Base-by-base conservation (phyloP, 2,329 filamentous ascomycete species). In the Ilyonectria sp. region DNA sequence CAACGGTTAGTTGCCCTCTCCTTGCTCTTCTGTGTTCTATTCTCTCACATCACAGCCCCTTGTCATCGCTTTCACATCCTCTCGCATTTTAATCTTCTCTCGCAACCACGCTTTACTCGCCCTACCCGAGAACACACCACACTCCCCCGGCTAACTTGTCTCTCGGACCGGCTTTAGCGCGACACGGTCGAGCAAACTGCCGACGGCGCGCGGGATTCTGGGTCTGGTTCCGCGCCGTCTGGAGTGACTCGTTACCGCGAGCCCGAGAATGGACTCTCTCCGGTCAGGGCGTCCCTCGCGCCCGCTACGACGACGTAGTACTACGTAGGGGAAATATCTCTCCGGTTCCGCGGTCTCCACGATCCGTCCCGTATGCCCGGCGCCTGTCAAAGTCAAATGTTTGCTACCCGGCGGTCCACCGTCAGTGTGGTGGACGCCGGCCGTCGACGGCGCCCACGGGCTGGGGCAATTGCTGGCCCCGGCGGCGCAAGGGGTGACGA, bases 121-220 rank as follows among this genome's bases (percentile, higher is more conserved):
- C 17, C 49, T 26, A 26, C 19, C 10, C 50, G 29, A 37, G 17
- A 44, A 17, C 23, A 17, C 46, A 54, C 35, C 31, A 26, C 43
- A 17, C 23, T 11, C 26, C 40, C 63, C 19, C 37, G 50, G 40
- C 19, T 46, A 15, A 13, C 23, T 58, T 21, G 44, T 49, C 19
- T 46, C 53, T 69, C 60, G 47, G 49, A 62, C 68, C 68, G 62
- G 62, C 31, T 67, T 65, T 69, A 69, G 62, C 61, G 62, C 55
- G 66, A 50, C 57, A 49, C 44, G 60, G 43, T 29, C 49, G 40
- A 47, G 37, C 46, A 59, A 63, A 61, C n/a, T 67, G 56, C 46
- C 47, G 46, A 60, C 49, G 43, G 60, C 33, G 54, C 59, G 59
- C 60, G 60, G 50, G 49, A 64, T 49, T 49, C 49, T 40, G 33